Evolutionary conservation across 331 rosid genomes (phyloP).

Genomic region (Acacia pycnantha): DNA sequence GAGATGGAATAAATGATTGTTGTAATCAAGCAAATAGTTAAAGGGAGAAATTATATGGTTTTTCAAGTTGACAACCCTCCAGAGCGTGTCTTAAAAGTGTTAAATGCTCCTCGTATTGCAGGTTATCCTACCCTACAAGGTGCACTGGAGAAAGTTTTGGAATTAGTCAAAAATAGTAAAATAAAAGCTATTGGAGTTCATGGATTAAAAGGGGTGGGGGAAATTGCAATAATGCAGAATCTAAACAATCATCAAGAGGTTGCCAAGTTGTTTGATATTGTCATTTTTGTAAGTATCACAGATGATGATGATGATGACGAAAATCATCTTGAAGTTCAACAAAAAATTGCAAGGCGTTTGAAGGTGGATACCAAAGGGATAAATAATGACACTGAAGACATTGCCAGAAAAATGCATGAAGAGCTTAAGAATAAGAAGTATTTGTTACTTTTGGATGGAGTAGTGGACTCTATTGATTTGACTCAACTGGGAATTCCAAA

Average conservation of each 20-base stretch:
- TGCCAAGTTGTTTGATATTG: constrained; percentile 36
- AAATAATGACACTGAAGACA: neutral
- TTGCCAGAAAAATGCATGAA: constrained; percentile 3
- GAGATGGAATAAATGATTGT: neutral
- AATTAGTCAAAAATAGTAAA: neutral
- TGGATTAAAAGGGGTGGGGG: constrained; percentile 32
- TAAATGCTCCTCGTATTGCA: constrained; percentile 25
- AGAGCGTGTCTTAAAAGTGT: constrained; percentile 16
- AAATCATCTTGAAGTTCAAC: constrained; percentile 7
- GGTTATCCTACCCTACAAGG: constrained; percentile 32
- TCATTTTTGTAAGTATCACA: constrained; percentile 23
- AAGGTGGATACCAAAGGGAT: neutral
- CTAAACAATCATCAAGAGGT: constrained; percentile 32
- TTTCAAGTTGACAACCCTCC: constrained; percentile 26
- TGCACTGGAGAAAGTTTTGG: constrained; percentile 15
- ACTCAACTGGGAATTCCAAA: constrained; percentile 23
- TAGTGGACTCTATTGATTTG: constrained; percentile 3
- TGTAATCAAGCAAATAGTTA: neutral
- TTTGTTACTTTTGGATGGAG: constrained; percentile 41
- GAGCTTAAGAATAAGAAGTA: constrained; percentile 22
- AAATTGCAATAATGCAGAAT: constrained; percentile 32
- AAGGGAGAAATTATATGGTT: neutral
- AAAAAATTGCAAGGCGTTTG: neutral
- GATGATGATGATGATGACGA: neutral
- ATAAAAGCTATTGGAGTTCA: constrained; percentile 30